Percentiles rank a stretch among this genome's conserved stretches.
Evolutionary conservation across 2,329 filamentous ascomycete genomes (phyloP).

Genomic region (Hymenoscyphus scutula): DNA sequence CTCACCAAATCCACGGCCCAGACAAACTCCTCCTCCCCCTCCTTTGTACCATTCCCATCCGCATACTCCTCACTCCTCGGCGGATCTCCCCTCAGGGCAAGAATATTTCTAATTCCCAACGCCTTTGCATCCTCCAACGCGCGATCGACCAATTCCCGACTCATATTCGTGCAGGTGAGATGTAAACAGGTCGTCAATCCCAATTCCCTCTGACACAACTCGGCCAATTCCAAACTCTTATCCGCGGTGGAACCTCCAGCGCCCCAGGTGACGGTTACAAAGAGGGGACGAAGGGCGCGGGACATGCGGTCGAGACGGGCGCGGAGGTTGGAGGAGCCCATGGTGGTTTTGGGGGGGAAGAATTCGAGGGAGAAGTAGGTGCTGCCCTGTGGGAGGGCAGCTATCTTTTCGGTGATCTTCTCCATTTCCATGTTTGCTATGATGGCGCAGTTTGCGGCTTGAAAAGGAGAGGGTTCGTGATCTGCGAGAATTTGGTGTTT

Average conservation of each 20-base stretch:
- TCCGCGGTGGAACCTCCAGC: conserved; percentile 88
- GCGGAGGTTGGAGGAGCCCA: conserved; percentile 92
- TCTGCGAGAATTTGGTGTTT: not conserved
- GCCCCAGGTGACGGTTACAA: conserved; percentile 97
- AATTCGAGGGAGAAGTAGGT: conserved; percentile 97
- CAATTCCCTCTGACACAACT: conserved; percentile 89
- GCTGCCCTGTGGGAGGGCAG: conserved; percentile 75
- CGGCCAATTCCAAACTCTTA: conserved; percentile 90
- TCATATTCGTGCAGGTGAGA: conserved; percentile 98
- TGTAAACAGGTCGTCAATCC: conserved; percentile 93
- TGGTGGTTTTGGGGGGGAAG: conserved; percentile 96
- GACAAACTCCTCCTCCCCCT: conserved; percentile 72
- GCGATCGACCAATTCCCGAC: conserved; percentile 77
- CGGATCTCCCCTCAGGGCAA: conserved; percentile 88
- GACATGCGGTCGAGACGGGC: conserved; percentile 94
- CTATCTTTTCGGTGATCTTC: conserved; percentile 94
- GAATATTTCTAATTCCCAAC: conserved; percentile 87
- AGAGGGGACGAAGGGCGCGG: conserved; percentile 82
- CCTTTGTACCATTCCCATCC: conserved; percentile 54
- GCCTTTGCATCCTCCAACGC: conserved; percentile 87
- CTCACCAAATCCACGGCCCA: conserved; percentile 87
- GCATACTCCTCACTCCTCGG: conserved; percentile 86
- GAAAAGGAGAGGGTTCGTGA: not conserved
- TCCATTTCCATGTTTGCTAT: conserved; percentile 43
- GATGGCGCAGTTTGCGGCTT: not conserved